Conservation (phyloP, 1,284 basidiomycete species). For the Wallemia hederae region DNA sequence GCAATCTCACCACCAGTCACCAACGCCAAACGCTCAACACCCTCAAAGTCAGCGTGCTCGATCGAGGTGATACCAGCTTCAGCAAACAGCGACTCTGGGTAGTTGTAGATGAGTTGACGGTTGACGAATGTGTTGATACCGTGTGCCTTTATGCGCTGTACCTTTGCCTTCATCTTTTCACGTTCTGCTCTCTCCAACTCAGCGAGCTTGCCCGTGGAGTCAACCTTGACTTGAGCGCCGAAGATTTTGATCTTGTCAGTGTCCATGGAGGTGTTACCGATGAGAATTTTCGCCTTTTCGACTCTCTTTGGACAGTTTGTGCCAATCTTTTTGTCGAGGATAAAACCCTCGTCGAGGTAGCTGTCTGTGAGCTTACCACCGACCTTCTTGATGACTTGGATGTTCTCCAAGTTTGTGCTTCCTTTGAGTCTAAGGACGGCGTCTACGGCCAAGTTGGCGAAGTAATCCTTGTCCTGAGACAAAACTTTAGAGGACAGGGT, state of each 20-base stretch:
- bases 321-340: slow-evolving; percentile 86
- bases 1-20: slow-evolving; percentile 97
- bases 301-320: slow-evolving; percentile 82
- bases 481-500: slow-evolving; percentile 91
- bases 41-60: slow-evolving; percentile 97
- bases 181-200: slow-evolving; percentile 89
- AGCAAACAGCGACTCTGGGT: slow-evolving; percentile 75
- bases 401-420: slow-evolving; percentile 87
- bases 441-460: slow-evolving; percentile 91
- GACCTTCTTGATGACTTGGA: slow-evolving; percentile 98
- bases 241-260: slow-evolving; percentile 99
- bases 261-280: slow-evolving; percentile 98
- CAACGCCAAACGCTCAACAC: slow-evolving; percentile 78
- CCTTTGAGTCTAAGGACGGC: slow-evolving; percentile 88
- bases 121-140: slow-evolving; percentile 98
- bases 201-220: slow-evolving; percentile 81
- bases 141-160: slow-evolving; percentile 72
- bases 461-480: slow-evolving; percentile 91
- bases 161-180: slow-evolving; percentile 99
- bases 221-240: slow-evolving; percentile 82
- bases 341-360: slow-evolving; percentile 97
- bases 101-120: slow-evolving; percentile 97
- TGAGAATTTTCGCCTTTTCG: slow-evolving; percentile 84
- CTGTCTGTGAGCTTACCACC: slow-evolving; percentile 96
- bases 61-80: slow-evolving; percentile 88